phyloP scores from a whole-genome alignment of 352 stramenopile species.

The Phytophthora litchii region DNA sequence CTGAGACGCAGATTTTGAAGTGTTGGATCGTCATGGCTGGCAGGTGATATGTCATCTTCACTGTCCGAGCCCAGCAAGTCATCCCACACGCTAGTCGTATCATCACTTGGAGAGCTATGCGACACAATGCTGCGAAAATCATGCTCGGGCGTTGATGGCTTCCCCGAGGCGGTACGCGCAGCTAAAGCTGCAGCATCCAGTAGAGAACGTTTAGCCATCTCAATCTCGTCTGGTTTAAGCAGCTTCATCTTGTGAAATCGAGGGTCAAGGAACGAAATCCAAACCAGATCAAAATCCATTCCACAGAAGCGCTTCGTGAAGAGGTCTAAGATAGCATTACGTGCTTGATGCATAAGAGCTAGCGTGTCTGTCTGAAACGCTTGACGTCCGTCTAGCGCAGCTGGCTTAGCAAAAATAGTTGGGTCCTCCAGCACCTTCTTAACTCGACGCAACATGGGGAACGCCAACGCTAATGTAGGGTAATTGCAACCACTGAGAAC shows the following conservation, averaged over 20 bases:
- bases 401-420: constrained; percentile 1
- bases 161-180: background rate
- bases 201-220: background rate
- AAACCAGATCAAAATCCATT: background rate
- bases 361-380: background rate
- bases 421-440: background rate
- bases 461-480: constrained; percentile 7
- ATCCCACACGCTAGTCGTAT: background rate
- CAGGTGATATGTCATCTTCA: background rate
- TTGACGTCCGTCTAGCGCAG: background rate
- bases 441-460: background rate
- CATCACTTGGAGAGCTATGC: background rate
- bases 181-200: background rate
- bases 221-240: constrained; percentile 1
- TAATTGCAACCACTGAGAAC: constrained; percentile 5
- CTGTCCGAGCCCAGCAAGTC: background rate
- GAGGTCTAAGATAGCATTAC: background rate
- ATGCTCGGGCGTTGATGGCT: background rate
- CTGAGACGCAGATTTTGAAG: background rate
- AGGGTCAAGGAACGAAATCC: constrained; percentile 12
- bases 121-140: background rate
- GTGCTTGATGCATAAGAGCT: background rate
- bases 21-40: background rate
- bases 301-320: constrained; percentile 6
- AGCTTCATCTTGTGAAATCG: constrained; percentile 7